Evolutionary conservation across 148 eudicot species (phyloP).

Genomic region (Fagopyrum homotropicum): DNA sequence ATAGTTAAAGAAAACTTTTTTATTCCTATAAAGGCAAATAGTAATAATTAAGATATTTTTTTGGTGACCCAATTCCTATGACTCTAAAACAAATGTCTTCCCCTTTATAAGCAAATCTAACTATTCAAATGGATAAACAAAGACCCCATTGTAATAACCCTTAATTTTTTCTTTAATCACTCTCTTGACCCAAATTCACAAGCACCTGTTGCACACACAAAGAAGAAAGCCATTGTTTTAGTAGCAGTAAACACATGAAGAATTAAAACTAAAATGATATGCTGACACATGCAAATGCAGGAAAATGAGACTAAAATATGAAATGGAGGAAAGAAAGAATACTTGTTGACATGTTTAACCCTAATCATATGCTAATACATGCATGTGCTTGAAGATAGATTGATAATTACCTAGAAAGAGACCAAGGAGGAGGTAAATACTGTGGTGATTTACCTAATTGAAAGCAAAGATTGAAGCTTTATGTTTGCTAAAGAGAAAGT

Average conservation of each 20-base stretch:
- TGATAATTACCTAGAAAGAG: not conserved
- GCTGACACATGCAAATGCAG: not conserved
- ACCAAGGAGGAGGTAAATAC: not conserved
- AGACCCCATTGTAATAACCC: not conserved
- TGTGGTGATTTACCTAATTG: not conserved
- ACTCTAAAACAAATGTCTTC: not conserved
- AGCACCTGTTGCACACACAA: not conserved
- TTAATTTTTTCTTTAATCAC: not conserved
- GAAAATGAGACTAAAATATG: not conserved
- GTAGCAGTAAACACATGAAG: no score
- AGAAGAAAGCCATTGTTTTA: no score
- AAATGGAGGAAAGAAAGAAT: not conserved
- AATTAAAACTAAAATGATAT: not conserved
- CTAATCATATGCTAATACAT: not conserved
- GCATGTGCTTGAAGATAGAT: not conserved
- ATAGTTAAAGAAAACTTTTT: not conserved
- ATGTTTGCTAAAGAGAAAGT: conserved; percentile 3
- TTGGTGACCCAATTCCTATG: not conserved
- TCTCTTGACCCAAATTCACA: conserved; percentile 1
- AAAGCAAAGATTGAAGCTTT: conserved; percentile 5
- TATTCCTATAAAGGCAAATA: conserved; percentile 12
- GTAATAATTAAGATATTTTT: not conserved
- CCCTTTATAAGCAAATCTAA: not conserved
- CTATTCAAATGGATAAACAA: conserved; percentile 5
- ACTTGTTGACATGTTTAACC: not conserved